phyloP scores from a whole-genome alignment of 2,329 filamentous ascomycete genomes.

The Coniochaeta pulveracea region DNA sequence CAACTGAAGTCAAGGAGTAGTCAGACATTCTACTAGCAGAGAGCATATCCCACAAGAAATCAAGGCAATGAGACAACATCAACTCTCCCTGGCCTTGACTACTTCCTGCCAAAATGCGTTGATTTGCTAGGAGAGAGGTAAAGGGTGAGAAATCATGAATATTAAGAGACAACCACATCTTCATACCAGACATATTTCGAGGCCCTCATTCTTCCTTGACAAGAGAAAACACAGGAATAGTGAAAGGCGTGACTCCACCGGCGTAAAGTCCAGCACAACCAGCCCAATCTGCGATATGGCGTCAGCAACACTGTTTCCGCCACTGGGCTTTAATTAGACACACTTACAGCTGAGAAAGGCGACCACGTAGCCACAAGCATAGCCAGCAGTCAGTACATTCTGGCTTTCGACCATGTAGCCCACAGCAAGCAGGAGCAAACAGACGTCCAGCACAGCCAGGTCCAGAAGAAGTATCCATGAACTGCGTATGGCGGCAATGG shows the following conservation, averaged over 20 bases:
- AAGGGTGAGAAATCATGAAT: too few species aligned
- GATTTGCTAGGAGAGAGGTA: too few species aligned
- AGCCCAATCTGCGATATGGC: conserved; percentile 1
- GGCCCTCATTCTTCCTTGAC: background rate
- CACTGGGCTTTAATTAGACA: background rate
- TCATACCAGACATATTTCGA: too few species aligned
- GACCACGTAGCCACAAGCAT: background rate
- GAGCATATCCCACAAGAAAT: too few species aligned
- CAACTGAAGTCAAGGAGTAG: too few species aligned
- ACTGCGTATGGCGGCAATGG: conserved; percentile 1
- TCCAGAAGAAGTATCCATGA: conserved; percentile 1
- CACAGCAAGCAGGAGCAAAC: conserved; percentile 2
- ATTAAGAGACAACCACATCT: too few species aligned
- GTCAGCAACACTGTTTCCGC: background rate
- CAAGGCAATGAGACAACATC: too few species aligned
- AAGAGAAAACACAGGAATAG: conserved; percentile 1
- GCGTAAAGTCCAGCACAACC: conserved; percentile 2
- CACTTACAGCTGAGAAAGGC: conserved; percentile 3
- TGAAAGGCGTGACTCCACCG: conserved; percentile 1
- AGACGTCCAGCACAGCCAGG: background rate
- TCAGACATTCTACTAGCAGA: too few species aligned
- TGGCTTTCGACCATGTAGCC: conserved; percentile 2
- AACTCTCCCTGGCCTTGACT: too few species aligned
- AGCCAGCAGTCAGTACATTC: conserved; percentile 1
- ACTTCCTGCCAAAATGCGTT: too few species aligned